Evolutionary conservation across 306 rosid genomes (phyloP).

Genomic region (Dryas drummondii): DNA sequence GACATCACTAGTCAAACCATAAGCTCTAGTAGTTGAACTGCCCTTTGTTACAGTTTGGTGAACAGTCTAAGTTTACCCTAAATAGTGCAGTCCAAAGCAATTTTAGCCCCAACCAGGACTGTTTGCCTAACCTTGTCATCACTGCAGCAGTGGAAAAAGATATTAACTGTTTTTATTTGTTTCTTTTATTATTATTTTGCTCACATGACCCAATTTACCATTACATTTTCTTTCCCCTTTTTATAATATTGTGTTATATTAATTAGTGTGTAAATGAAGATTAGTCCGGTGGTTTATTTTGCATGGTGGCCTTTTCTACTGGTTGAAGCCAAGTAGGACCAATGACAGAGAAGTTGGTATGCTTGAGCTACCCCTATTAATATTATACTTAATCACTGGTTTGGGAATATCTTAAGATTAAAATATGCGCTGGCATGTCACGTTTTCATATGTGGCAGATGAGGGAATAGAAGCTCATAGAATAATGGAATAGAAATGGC

Average conservation of each 20-base stretch:
- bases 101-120: background rate
- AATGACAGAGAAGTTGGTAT: background rate
- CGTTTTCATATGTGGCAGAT: constrained; percentile 18
- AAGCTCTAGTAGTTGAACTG: constrained; percentile 11
- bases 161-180: background rate
- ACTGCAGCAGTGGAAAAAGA: background rate
- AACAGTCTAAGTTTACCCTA: constrained; percentile 22
- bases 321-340: constrained; percentile 5
- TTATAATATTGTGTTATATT: too few relatives aligned
- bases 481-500: constrained; percentile 25
- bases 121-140: constrained; percentile 13
- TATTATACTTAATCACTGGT: constrained; percentile 11
- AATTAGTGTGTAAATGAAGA: background rate
- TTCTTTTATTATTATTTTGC: background rate
- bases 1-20: constrained; percentile 2
- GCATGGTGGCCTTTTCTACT: constrained; percentile 12
- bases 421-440: constrained; percentile 28
- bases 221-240: background rate
- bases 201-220: background rate
- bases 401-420: constrained; percentile 13
- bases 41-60: constrained; percentile 2
- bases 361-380: constrained; percentile 6
- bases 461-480: constrained; percentile 19
- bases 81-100: background rate
- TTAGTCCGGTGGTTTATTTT: constrained; percentile 9